Base-by-base conservation (phyloP, 1,284 basidiomycete genomes). In the Exobasidium cylindrosporum region DNA sequence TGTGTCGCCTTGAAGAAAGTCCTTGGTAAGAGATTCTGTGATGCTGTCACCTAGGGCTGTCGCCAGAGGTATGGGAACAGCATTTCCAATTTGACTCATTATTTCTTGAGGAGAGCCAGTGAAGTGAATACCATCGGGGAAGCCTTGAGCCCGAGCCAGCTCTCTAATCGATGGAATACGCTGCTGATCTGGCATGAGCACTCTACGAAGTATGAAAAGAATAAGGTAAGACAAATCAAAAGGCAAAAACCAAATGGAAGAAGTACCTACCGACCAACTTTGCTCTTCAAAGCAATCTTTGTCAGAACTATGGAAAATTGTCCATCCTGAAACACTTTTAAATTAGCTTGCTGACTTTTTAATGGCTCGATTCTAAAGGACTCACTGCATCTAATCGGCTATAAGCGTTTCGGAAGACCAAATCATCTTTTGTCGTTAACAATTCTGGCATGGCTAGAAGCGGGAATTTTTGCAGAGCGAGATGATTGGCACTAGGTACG, bases 151-250 rank as follows among this genome's bases (percentile, higher is more conserved):
- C 17, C 53, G n/a, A 21, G 53, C 53, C 23, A 35, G 40, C 30
- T 55, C 53, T 5, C 53, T 23, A 6, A 55, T 30, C 3, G 53
- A 26, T 24, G 40, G 32, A 13, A 55, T 14, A 23, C 53, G 31
- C 13, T 55, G n/a, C 29, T 55, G 53, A 35, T 55, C 32, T 11
- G 53, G 53, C 47, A 50, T 50, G 5, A 50, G 47, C 47, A 50
- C 26, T 23, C 47, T 50, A 24, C 14, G 21, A 50, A 4, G n/a
- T 2, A 50, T 4, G 17, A 14, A 23, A 2, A 14, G 23, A 2
- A 2, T 17, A 11, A 45, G 43, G 3, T 4, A 45, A 11, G 10
- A 17, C 43, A 45, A 2, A 4, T 45, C 23, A 10, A 23, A 45
- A 4, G 17, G 3, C 43, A 45, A 2, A 4, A 45, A 45, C 23